These are phyloP conservation scores for Botrytis pseudocinerea DNA, from an alignment of 2,329 filamentous ascomycete species.

Conservation along the genomic window DNA sequence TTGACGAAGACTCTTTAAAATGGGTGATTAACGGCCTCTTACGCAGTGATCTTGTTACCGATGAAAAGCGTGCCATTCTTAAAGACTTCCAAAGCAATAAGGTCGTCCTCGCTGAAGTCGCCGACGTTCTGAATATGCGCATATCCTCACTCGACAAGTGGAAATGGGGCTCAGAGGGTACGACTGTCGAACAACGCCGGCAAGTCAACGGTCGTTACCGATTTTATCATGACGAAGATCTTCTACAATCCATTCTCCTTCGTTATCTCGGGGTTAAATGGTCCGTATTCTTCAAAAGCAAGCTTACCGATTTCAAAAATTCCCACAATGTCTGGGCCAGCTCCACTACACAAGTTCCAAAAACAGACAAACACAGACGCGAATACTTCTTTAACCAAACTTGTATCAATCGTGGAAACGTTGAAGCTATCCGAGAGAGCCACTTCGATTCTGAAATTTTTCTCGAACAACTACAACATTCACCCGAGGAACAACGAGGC, in stretches of 20 bases:
- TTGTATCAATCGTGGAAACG: slow-evolving; percentile 30
- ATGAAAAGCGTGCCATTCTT: slow-evolving; percentile 51
- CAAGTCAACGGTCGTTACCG: slow-evolving; percentile 59
- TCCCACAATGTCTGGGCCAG: slow-evolving; percentile 28
- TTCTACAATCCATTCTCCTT: slow-evolving; percentile 54
- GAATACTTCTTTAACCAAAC: slow-evolving; percentile 47
- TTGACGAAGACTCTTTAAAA: slow-evolving; percentile 46
- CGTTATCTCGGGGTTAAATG: slow-evolving; percentile 55
- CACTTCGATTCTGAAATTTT: slow-evolving; percentile 55
- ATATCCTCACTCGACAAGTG: slow-evolving; percentile 52
- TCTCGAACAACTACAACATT: slow-evolving; percentile 54
- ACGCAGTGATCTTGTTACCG: slow-evolving; percentile 51
- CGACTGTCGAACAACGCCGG: slow-evolving; percentile 52
- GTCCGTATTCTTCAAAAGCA: slow-evolving; percentile 47
- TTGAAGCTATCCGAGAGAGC: slow-evolving; percentile 41
- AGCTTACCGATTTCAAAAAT: slow-evolving; percentile 37
- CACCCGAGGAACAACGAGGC: slow-evolving; percentile 39
- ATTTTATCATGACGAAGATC: slow-evolving; percentile 59
- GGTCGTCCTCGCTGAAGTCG: slow-evolving; percentile 53
- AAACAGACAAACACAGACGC: slow-evolving; percentile 41
- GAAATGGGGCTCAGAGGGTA: slow-evolving; percentile 49
- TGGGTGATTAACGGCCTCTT: slow-evolving; percentile 51
- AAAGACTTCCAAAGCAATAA: slow-evolving; percentile 52
- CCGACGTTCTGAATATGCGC: slow-evolving; percentile 58
- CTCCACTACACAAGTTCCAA: slow-evolving; percentile 37